A percentile compares a stretch with the other conserved stretches of the same genome.
phyloP scores from a whole-genome alignment of 257 asterid species.

The Gentiana dahurica region DNA sequence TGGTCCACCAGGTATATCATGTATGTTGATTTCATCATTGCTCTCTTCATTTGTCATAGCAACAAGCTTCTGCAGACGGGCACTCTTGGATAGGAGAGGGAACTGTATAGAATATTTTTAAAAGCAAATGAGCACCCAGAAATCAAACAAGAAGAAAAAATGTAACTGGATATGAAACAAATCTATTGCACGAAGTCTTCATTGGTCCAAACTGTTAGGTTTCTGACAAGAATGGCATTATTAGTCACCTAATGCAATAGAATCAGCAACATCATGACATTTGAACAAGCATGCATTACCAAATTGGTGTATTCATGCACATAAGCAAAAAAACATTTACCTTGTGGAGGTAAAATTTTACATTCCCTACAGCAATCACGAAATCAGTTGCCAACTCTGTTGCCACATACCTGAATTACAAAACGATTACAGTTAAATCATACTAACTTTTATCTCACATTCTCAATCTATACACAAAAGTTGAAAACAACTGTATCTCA shows the following conservation, averaged over 20 bases:
- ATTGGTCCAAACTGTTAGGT: too few species aligned
- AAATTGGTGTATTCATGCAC: not conserved
- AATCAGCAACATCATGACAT: too few species aligned
- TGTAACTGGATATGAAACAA: too few species aligned
- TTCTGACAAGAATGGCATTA: too few species aligned
- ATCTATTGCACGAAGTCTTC: too few species aligned
- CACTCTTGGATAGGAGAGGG: slow-evolving; percentile 70
- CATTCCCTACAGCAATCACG: slow-evolving; percentile 32
- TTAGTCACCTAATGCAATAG: too few species aligned
- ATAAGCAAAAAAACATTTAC: slow-evolving; percentile 11
- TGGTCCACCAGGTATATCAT: slow-evolving; percentile 78
- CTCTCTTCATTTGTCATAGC: slow-evolving; percentile 27
- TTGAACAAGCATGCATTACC: too few species aligned
- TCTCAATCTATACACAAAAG: not conserved
- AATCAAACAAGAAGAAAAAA: not conserved
- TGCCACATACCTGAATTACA: slow-evolving; percentile 37
- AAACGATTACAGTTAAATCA: not conserved
- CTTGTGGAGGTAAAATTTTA: slow-evolving; percentile 44
- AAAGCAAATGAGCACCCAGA: not conserved
- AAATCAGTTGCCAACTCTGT: slow-evolving; percentile 36
- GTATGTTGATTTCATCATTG: slow-evolving; percentile 37
- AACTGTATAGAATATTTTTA: slow-evolving; percentile 29
- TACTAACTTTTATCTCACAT: too few species aligned
- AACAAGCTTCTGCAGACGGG: slow-evolving; percentile 53
- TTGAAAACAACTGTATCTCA: not conserved